phyloP scores from a whole-genome alignment of 2,329 filamentous ascomycete species.

The Didymella arachidicola region DNA sequence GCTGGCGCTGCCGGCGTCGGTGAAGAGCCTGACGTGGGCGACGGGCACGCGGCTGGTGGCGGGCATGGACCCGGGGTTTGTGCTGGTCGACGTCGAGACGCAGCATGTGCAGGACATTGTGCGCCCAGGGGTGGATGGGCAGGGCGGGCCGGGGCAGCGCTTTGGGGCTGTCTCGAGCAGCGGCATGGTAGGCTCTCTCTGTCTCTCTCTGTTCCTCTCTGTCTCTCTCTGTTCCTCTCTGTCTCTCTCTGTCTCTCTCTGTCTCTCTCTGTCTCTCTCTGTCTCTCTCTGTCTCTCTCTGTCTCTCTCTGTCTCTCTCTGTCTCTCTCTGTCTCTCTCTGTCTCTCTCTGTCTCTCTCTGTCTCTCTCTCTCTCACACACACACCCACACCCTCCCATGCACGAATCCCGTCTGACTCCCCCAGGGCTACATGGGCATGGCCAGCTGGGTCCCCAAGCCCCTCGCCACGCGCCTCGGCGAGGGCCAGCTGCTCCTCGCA shows the following conservation, averaged over 20 bases:
- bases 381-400: too few relatives aligned
- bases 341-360: too few relatives aligned
- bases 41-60: conserved; percentile 85
- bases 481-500: conserved; percentile 89
- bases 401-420: too few relatives aligned
- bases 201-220: too few relatives aligned
- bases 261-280: too few relatives aligned
- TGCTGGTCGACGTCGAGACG: conserved; percentile 84
- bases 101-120: conserved; percentile 78
- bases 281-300: too few relatives aligned
- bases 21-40: conserved; percentile 91
- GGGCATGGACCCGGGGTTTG: conserved; percentile 90
- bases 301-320: too few relatives aligned
- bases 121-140: conserved; percentile 68
- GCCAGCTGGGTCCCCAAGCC: conserved; percentile 91
- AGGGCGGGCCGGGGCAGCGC: conserved; percentile 72
- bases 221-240: too few relatives aligned
- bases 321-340: too few relatives aligned
- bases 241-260: too few relatives aligned
- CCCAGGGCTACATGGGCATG: conserved; percentile 84
- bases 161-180: conserved; percentile 84
- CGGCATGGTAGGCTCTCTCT: conserved; percentile 66
- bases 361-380: too few relatives aligned
- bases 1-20: conserved; percentile 79
- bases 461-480: conserved; percentile 79